Percentiles rank a stretch among this genome's conserved stretches.
Evolutionary conservation across 2,329 filamentous ascomycete genomes (phyloP).

Genomic region (Verticillium nonalfalfae): DNA sequence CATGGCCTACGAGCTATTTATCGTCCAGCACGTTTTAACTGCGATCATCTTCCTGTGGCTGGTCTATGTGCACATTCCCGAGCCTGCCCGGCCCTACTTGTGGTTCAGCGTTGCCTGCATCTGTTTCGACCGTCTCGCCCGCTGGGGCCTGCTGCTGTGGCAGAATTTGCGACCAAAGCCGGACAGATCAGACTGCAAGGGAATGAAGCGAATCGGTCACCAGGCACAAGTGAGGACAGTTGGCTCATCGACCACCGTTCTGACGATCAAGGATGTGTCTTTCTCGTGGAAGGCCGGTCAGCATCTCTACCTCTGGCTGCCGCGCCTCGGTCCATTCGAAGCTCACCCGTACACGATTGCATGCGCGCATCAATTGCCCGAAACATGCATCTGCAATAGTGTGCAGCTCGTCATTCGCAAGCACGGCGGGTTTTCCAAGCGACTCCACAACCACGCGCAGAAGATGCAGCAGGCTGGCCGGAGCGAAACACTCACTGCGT

Average conservation of each 20-base stretch:
- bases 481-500: constrained; percentile 29
- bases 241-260: constrained; percentile 45
- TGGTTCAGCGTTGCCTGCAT: constrained; percentile 62
- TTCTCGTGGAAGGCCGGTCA: constrained; percentile 30
- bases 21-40: constrained; percentile 18
- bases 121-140: constrained; percentile 52
- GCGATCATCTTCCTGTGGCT: constrained; percentile 47
- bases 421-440: constrained; percentile 49
- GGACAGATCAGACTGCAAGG: constrained; percentile 35
- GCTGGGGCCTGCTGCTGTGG: constrained; percentile 40
- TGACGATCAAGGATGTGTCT: constrained; percentile 54
- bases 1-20: constrained; percentile 20
- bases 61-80: constrained; percentile 56
- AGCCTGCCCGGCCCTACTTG: constrained; percentile 51
- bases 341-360: constrained; percentile 57
- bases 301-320: constrained; percentile 18
- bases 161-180: constrained; percentile 42
- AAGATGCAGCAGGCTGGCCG: constrained; percentile 17
- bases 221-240: constrained; percentile 40
- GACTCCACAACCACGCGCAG: constrained; percentile 30
- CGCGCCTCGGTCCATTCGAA: constrained; percentile 42
- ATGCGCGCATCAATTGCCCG: constrained; percentile 41
- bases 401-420: constrained; percentile 51
- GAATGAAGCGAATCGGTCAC: constrained; percentile 45
- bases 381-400: constrained; percentile 49